Base-by-base conservation (phyloP, 345 rosid species). In the Atalantia buxifolia region DNA sequence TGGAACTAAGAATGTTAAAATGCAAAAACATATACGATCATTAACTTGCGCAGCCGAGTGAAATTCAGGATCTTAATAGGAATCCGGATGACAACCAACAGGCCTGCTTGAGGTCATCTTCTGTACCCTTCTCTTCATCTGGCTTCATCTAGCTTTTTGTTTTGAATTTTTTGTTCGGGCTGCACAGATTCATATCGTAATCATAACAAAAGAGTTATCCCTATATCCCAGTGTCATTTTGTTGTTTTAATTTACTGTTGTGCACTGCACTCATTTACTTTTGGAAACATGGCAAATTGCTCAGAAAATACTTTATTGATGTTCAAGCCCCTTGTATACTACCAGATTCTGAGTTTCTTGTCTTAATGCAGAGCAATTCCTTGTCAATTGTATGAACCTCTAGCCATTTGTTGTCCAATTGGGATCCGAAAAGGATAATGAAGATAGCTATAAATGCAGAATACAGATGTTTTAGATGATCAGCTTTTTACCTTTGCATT, bases 1-100 rank as follows among this genome's bases (percentile, higher is more conserved):
- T 85, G 89, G 90, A 92, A 81, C 83, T 88, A 86, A 78, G 80
- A 72, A 81, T 79, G 59, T 74, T 81, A 78, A 76, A 67, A 77
- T 66, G 80, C 80, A 73, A 77, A 79, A 84, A 74, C 60, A 65
- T 66, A 81, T 80, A 79, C 79, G 57, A 61, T 66, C 80, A 57
- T 84, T 79, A 77, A 66, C 71, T 76, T 66, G 83, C 69, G 76
- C 75, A 33, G 71, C 76, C 18, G 31, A 83, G 79, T 82, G 74
- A 82, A 65, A 48, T 68, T 69, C 82, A 67, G 74, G 77, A 74
- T 75, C 76, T 68, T 69, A 50, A 74, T 77, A 76, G 87, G 81
- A 82, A 79, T 83, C 78, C 30, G 74, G 85, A 75, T 80, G 77
- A 31, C 83, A 78, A 22, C 61, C 65, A 68, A 40, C 74, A 33